Evolutionary conservation across 2,329 filamentous ascomycete species (phyloP), one percentile per base, ranked within the genome.

Genomic region (Calonectria hongkongensis): DNA sequence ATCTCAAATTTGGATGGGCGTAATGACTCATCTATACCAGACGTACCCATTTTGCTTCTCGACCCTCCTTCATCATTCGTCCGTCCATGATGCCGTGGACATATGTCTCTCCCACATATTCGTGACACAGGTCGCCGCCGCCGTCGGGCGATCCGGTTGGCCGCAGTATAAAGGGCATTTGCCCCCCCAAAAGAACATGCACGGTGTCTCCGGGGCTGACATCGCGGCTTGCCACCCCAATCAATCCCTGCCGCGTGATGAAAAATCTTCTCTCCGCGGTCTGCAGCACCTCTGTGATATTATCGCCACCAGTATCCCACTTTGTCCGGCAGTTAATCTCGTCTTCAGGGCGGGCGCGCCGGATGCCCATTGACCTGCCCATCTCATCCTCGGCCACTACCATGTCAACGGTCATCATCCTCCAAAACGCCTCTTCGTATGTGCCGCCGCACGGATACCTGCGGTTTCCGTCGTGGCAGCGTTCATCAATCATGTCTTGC

Each of bases 81-180:
- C 54, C 54, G 36, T 60, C 54, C 54, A 60, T 60, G 13, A 60
- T 41, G 54, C 54, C 54, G 33, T 60, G 54, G 21, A 60, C 36
- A 9, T 60, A 60, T 4, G 54, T 10, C 54, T 60, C 54, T 25
- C 54, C 36, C 21, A 39, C 36, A 39, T 41, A 60, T 60, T 41
- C 54, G n/a, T 60, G 54, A 3, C 54, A 60, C 13, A n/a, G 30
- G n/a, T 15, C 54, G 33, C 25, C 27, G 12, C 21, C 27, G 12
- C 21, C 16, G n/a, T 60, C 54, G n/a, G 21, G 33, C 21, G 39
- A 8, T 21, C 25, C 54, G 54, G 21, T 60, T 9, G 39, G 54
- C 13, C 54, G 54, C 36, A 60, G 54, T 3, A 60, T 8, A 41
- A 60, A 60, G 54, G 54, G 54, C 54, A 60, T 60, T 3, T 60